phyloP scores from a whole-genome alignment of 371 early-diverging fungal species.

The Encephalitozoon romaleae region DNA sequence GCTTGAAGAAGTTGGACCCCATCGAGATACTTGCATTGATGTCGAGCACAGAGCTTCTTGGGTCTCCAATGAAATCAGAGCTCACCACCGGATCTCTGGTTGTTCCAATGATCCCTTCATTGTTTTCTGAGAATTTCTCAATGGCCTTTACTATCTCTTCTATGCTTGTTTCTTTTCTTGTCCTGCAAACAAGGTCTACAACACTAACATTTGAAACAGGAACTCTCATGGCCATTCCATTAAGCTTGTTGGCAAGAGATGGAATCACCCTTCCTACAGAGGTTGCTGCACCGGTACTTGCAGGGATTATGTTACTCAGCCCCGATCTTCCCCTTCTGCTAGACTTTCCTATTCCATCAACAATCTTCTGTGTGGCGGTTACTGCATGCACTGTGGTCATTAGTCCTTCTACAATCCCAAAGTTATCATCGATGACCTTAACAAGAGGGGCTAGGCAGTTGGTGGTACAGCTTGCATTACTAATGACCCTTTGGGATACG shows the following conservation, averaged over 20 bases:
- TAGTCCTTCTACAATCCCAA: conserved; percentile 71
- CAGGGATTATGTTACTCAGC: conserved; percentile 93
- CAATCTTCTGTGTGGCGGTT: conserved; percentile 97
- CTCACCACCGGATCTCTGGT: conserved; percentile 93
- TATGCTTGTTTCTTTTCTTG: conserved; percentile 71
- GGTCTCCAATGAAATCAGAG: conserved; percentile 81
- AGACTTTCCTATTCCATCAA: conserved; percentile 92
- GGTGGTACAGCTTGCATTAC: conserved; percentile 99
- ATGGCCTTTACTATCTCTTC: conserved; percentile 23
- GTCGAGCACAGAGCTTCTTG: conserved; percentile 83
- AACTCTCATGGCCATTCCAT: conserved; percentile 70
- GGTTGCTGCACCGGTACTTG: conserved; percentile 96
- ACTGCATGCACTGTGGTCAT: conserved; percentile 96
- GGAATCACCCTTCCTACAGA: conserved; percentile 97
- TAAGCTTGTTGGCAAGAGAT: conserved; percentile 74
- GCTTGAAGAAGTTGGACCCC: conserved; percentile 88
- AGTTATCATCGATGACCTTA: conserved; percentile 86
- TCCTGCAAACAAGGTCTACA: conserved; percentile 85
- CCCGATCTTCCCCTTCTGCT: conserved; percentile 91
- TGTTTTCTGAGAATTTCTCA: conserved; percentile 65
- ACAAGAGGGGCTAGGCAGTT: conserved; percentile 97
- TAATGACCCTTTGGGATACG: conserved; percentile 73
- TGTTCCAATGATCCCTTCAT: conserved; percentile 81
- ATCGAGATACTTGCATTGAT: conserved; percentile 87
- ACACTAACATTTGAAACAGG: conserved; percentile 91